Percentiles rank a stretch among this genome's conserved stretches.
Conservation (phyloP, 345 rosid genomes). For the Gossypium longicalyx region DNA sequence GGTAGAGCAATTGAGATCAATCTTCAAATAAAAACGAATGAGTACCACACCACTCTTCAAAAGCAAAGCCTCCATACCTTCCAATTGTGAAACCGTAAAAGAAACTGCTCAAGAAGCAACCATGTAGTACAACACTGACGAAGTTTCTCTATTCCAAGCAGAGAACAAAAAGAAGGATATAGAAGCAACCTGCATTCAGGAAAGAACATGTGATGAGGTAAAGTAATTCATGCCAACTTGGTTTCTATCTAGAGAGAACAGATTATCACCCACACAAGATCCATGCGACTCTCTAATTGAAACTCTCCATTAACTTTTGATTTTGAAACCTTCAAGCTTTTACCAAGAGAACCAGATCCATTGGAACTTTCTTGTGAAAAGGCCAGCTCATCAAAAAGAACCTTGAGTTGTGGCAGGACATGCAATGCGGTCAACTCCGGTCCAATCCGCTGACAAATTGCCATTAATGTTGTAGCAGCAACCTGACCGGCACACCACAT, state of each 20-base stretch:
- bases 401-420: conserved; percentile 88
- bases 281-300: conserved; percentile 75
- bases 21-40: not conserved
- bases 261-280: conserved; percentile 78
- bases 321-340: conserved; percentile 40
- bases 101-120: conserved; percentile 95
- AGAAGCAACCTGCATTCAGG: conserved; percentile 63
- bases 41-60: conserved; percentile 8
- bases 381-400: conserved; percentile 89
- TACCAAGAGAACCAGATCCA: conserved; percentile 44
- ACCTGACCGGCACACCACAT: conserved; percentile 43
- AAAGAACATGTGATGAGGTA: conserved; percentile 18
- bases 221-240: conserved; percentile 6
- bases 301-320: conserved; percentile 45
- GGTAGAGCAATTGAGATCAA: conserved; percentile 12
- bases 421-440: conserved; percentile 80
- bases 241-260: conserved; percentile 15
- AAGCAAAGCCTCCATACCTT: conserved; percentile 48
- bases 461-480: conserved; percentile 66
- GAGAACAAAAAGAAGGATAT: conserved; percentile 83
- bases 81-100: conserved; percentile 78
- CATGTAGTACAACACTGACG: conserved; percentile 90
- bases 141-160: conserved; percentile 92
- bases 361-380: conserved; percentile 63
- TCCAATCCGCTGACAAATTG: conserved; percentile 84